These are phyloP conservation scores for Ustilago tritici DNA, from an alignment of 1,284 basidiomycete genomes.

Conservation along the genomic window DNA sequence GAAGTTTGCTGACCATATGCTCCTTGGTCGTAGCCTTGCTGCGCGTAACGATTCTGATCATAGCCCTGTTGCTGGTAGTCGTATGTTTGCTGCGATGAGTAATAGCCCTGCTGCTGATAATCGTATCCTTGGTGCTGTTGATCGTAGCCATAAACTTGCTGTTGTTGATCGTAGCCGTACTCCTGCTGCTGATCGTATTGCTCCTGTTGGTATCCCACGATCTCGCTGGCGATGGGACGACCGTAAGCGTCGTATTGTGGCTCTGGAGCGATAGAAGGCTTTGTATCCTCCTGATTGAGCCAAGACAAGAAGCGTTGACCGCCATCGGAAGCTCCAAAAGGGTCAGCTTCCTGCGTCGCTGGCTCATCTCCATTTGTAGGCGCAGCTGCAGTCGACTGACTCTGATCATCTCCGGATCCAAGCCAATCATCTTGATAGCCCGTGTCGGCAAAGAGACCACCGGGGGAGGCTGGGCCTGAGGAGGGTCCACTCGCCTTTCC, in stretches of 20 bases:
- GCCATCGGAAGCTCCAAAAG: slow-evolving; percentile 27
- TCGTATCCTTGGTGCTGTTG: slow-evolving; percentile 23
- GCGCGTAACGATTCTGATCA: slow-evolving; percentile 26
- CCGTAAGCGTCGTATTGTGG: slow-evolving; percentile 42
- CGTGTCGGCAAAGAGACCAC: slow-evolving; percentile 43
- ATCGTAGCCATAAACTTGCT: slow-evolving; percentile 26
- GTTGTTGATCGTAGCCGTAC: slow-evolving; percentile 25
- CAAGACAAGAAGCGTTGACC: slow-evolving; percentile 42
- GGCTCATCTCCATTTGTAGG: not conserved
- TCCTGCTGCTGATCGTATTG: slow-evolving; percentile 27
- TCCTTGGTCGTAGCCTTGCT: slow-evolving; percentile 17
- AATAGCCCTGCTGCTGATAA: slow-evolving; percentile 25
- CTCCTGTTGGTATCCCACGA: slow-evolving; percentile 27
- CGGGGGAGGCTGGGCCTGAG: slow-evolving; percentile 40
- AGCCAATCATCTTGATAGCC: slow-evolving; percentile 53
- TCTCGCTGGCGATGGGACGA: slow-evolving; percentile 28
- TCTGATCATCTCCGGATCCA: slow-evolving; percentile 15
- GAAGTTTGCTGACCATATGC: slow-evolving; percentile 31
- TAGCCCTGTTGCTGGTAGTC: slow-evolving; percentile 27
- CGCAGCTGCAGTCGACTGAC: not conserved
- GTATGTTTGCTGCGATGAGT: slow-evolving; percentile 17
- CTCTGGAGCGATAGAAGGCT: slow-evolving; percentile 7
- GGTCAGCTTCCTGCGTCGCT: slow-evolving; percentile 16
- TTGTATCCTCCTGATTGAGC: slow-evolving; percentile 20
- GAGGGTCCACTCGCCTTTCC: slow-evolving; percentile 16